These are phyloP conservation scores for Fusarium xyrophilum DNA, from an alignment of 2,329 filamentous ascomycete genomes.

Conservation along the genomic window DNA sequence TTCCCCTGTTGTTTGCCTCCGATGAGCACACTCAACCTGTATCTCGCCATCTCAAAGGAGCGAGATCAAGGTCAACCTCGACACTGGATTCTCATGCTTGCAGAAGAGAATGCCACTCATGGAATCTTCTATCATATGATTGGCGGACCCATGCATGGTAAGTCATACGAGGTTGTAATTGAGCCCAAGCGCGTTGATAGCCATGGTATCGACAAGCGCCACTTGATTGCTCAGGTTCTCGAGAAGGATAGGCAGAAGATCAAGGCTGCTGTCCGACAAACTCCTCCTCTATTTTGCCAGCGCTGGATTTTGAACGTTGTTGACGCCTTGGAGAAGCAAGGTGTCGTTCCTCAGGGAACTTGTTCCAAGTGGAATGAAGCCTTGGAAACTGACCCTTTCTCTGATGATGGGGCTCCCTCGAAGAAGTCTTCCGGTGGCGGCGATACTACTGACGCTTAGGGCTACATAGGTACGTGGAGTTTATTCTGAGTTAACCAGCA, in stretches of 20 bases:
- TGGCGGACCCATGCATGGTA: neutral
- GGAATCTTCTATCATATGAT: neutral
- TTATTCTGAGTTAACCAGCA: rapidly evolving
- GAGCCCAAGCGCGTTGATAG: neutral
- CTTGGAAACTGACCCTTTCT: neutral
- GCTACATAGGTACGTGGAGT: rapidly evolving
- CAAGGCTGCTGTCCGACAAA: neutral
- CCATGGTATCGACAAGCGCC: neutral
- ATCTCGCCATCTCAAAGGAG: neutral
- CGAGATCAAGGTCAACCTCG: neutral
- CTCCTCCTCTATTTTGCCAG: neutral
- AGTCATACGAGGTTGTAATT: neutral
- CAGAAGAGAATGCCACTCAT: neutral
- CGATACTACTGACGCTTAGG: neutral
- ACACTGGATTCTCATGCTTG: neutral
- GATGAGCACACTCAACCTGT: neutral
- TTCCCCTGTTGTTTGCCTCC: rapidly evolving
- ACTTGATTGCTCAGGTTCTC: neutral
- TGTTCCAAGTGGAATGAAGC: neutral
- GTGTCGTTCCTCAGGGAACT: neutral
- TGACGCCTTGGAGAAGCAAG: neutral
- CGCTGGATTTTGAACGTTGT: neutral
- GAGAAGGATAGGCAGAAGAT: neutral
- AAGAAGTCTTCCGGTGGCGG: neutral
- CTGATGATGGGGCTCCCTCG: neutral